A percentile compares a stretch with the other conserved stretches of the same genome.
phyloP scores from a whole-genome alignment of 2,329 filamentous ascomycete species.

The Cladosporium cucumerinum region DNA sequence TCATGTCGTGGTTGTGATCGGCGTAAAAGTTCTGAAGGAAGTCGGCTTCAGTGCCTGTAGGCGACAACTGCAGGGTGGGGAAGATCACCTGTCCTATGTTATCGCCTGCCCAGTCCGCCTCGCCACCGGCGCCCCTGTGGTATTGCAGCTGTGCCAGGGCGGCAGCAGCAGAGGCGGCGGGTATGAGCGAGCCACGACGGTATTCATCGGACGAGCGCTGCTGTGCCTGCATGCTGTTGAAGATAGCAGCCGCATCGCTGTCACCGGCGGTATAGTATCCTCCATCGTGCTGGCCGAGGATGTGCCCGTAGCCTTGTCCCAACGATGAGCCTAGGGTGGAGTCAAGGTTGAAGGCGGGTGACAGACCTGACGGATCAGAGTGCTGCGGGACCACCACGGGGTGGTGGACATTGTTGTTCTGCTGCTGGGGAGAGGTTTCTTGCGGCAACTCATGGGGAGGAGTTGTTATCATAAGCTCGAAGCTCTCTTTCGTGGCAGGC shows the following conservation, averaged over 20 bases:
- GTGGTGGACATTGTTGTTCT: constrained; percentile 27
- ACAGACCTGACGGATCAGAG: constrained; percentile 38
- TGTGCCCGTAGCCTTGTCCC: constrained; percentile 33
- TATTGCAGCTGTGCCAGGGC: constrained; percentile 81
- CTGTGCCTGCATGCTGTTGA: constrained; percentile 56
- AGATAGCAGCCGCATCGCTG: constrained; percentile 54
- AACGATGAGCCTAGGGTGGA: constrained; percentile 34
- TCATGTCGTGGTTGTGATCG: constrained; percentile 41
- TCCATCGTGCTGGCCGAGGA: constrained; percentile 42
- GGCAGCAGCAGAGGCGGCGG: constrained; percentile 74
- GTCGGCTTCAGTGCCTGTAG: constrained; percentile 36
- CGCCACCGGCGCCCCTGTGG: constrained; percentile 61
- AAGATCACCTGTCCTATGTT: constrained; percentile 35
- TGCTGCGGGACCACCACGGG: constrained; percentile 20
- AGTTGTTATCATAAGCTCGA: constrained; percentile 91
- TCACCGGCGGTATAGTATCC: constrained; percentile 49
- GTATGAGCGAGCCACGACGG: constrained; percentile 60
- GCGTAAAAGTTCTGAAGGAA: constrained; percentile 37
- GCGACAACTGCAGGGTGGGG: constrained; percentile 33
- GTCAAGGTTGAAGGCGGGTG: constrained; percentile 34
- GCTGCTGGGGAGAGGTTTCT: constrained; percentile 31
- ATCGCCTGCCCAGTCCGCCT: constrained; percentile 69
- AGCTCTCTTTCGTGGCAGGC: constrained; percentile 96
- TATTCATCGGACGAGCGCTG: constrained; percentile 68
- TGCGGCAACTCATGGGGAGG: constrained; percentile 67